Percentiles rank a stretch among this genome's conserved stretches.
Conservation (phyloP, 371 early-diverging fungal species). For the Mortierella sp. region DNA sequence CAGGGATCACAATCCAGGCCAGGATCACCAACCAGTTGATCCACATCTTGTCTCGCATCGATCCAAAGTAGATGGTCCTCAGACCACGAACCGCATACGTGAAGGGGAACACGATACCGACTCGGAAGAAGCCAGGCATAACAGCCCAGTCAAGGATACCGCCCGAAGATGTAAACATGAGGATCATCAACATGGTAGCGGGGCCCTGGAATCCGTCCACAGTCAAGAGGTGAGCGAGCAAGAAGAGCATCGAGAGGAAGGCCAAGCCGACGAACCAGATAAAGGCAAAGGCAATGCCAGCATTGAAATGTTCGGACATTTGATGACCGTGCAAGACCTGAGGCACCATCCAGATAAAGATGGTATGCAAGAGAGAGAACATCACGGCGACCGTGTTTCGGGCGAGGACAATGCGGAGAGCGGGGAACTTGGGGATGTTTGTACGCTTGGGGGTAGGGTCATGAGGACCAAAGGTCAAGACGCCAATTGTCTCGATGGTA, state of each 20-base stretch:
- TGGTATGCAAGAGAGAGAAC: constrained; percentile 39
- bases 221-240: constrained; percentile 38
- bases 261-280: constrained; percentile 47
- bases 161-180: constrained; percentile 50
- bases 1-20: constrained; percentile 51
- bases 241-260: constrained; percentile 43
- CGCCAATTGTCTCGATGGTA: constrained; percentile 49
- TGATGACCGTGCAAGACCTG: constrained; percentile 42
- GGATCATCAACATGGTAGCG: constrained; percentile 48
- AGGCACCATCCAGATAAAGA: constrained; percentile 53
- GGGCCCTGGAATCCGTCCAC: constrained; percentile 52
- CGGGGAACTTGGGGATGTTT: constrained; percentile 44
- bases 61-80: constrained; percentile 49
- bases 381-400: constrained; percentile 30
- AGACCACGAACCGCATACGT: constrained; percentile 46
- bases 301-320: constrained; percentile 38
- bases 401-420: constrained; percentile 44
- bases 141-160: constrained; percentile 46
- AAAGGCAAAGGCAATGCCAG: constrained; percentile 46
- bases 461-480: constrained; percentile 27
- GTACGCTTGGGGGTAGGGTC: constrained; percentile 10
- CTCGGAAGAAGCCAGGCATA: constrained; percentile 48
- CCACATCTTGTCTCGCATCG: constrained; percentile 45
- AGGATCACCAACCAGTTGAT: constrained; percentile 53
- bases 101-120: constrained; percentile 51